A percentile compares a stretch with the other conserved stretches of the same genome.
Evolutionary conservation across 2,329 filamentous ascomycete species (phyloP).

Genomic region (Talaromyces sp.): DNA sequence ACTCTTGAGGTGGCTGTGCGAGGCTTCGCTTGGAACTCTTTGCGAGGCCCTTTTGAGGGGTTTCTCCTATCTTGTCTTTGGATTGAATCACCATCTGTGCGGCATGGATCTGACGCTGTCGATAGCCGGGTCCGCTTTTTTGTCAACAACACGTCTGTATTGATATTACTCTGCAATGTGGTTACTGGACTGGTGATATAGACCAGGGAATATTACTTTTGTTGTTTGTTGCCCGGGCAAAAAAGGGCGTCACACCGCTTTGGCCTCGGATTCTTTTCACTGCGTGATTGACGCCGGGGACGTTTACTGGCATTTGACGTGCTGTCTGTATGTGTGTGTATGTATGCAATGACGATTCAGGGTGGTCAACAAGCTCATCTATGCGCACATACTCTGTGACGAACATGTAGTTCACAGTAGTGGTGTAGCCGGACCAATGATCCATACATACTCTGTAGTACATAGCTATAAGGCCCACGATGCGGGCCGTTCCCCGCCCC

Average conservation of each 20-base stretch:
- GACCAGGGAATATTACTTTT: not conserved
- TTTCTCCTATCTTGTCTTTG: not conserved
- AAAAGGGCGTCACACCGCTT: not conserved
- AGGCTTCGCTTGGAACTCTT: not conserved
- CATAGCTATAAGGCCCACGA: not conserved
- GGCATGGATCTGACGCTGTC: not conserved
- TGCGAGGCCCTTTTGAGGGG: not conserved
- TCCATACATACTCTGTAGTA: not conserved
- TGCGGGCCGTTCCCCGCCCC: not conserved
- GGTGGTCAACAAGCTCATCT: not conserved
- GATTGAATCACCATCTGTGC: not conserved
- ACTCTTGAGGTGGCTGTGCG: not conserved
- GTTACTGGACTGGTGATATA: not conserved
- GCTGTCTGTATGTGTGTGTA: not conserved
- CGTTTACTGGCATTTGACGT: not conserved
- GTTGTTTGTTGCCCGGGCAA: not conserved
- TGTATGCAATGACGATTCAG: not conserved
- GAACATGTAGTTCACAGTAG: not conserved
- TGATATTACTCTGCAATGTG: not conserved
- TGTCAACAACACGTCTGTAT: not conserved
- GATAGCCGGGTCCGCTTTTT: not conserved
- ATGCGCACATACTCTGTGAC: not conserved
- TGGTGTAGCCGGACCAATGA: not conserved
- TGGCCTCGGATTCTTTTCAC: not conserved
- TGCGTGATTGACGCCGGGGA: not conserved